Evolutionary conservation across 139 green algal genomes (phyloP), one percentile per base, ranked within the genome.

Genomic region (Eudorina sp.): DNA sequence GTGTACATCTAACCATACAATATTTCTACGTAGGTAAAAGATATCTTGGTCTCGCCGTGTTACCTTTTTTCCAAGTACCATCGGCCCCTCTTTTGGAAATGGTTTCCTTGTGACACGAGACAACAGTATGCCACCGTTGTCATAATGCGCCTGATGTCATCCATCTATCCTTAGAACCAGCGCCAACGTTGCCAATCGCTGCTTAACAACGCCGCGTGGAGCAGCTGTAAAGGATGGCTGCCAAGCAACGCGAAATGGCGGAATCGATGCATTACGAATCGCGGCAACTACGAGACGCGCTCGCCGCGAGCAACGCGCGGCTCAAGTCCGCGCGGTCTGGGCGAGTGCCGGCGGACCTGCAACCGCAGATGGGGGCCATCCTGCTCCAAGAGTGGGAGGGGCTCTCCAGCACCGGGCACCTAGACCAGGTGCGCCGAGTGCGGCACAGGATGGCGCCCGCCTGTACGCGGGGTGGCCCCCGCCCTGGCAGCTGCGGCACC

Each of bases 351-450:
- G 25, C 60, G 0, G 51, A 72, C 34, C 68, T 88, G n/a, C 51
- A 72, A 51, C 83, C 83, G 25, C 66, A 88, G 83, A 68, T 80
- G 34, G 83, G 83, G 25, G 83, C 68, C 13, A 38, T 48, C 0
- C 70, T 88, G 83, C 68, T 82, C 2, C 51, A 81, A 36, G 83
- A 88, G 25, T 88, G 83, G 83, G 64, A 87, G 64, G 81, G 81
- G 4, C 81, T 87, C 45, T 66, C 81, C 11, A 51, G 45, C 81
- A 78, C 34, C 4, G 81, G 81, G 0, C 55, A 87, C 45, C 16
- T 87, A 8, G 81, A 87, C 31, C 25, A 87, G 16, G 81, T 87
- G 27, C 76, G 55, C 6, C 31, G 38, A 14, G 58, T 31, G 18
- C n/a, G 51, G 51, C 16, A 16, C 13, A 13, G 51, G 51, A 58